phyloP scores from a whole-genome alignment of 2,329 filamentous ascomycete species.

The Gaeumannomyces tritici region DNA sequence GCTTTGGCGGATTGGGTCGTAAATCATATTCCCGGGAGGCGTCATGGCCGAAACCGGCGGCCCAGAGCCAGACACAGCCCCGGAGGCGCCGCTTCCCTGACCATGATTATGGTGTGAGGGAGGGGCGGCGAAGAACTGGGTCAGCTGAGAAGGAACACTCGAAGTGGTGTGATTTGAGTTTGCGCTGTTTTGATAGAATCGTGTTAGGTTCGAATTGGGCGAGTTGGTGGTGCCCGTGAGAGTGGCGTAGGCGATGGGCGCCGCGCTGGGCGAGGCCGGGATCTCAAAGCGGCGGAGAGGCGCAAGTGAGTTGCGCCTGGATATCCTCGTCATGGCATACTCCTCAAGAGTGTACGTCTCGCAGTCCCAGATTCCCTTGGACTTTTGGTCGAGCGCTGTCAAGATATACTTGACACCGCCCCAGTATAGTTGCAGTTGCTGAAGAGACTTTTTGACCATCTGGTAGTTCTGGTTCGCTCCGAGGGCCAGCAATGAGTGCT shows the following conservation, averaged over 20 bases:
- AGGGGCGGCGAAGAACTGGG: not conserved
- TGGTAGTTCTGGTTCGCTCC: constrained; percentile 83
- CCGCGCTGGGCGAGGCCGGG: constrained; percentile 38
- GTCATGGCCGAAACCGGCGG: constrained; percentile 29
- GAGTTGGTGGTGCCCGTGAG: constrained; percentile 83
- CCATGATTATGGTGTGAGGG: not conserved
- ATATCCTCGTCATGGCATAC: constrained; percentile 59
- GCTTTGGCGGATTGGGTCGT: constrained; percentile 49
- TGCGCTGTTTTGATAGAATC: constrained; percentile 59
- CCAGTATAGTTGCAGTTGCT: constrained; percentile 78
- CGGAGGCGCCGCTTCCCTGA: not conserved
- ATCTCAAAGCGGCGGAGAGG: constrained; percentile 33
- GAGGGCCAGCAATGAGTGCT: constrained; percentile 68
- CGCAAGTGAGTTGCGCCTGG: constrained; percentile 31
- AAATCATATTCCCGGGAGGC: constrained; percentile 48
- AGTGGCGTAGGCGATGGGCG: constrained; percentile 64
- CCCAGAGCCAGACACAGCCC: not conserved
- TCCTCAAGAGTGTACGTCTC: constrained; percentile 62
- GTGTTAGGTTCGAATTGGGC: constrained; percentile 70
- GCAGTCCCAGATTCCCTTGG: constrained; percentile 76
- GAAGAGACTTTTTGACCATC: constrained; percentile 72
- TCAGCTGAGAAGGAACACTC: not conserved
- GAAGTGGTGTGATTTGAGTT: constrained; percentile 11
- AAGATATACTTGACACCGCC: constrained; percentile 80
- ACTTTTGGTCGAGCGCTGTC: constrained; percentile 77